These are phyloP conservation scores for Zoysia japonica DNA, from an alignment of 176 grass and related monocot species.

Conservation along the genomic window DNA sequence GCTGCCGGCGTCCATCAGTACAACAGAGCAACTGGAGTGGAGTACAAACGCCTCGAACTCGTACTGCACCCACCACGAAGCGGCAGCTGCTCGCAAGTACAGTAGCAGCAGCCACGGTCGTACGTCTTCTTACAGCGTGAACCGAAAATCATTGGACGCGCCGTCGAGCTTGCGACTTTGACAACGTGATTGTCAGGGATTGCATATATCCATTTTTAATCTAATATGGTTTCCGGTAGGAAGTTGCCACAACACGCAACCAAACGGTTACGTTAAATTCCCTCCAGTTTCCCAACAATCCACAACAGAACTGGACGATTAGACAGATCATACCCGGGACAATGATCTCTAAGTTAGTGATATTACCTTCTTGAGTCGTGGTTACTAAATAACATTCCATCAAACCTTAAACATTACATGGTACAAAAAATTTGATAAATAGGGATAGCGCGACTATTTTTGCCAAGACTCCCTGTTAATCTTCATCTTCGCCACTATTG, in stretches of 20 bases:
- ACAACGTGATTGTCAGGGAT: background rate
- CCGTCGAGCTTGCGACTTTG: background rate
- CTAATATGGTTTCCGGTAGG: no score
- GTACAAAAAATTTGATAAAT: background rate
- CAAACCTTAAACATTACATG: background rate
- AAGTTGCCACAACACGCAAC: background rate
- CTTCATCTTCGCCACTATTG: slow-evolving; percentile 60
- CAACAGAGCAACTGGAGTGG: slow-evolving; percentile 1
- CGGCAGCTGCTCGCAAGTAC: slow-evolving; percentile 9
- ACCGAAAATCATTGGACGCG: background rate
- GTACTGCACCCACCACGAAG: slow-evolving; percentile 22
- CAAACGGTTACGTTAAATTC: background rate
- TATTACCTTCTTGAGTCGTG: background rate
- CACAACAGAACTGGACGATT: background rate
- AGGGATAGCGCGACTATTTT: no score
- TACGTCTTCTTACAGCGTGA: background rate
- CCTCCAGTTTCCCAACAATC: background rate
- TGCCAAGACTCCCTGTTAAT: background rate
- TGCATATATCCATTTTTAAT: background rate
- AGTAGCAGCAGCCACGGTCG: background rate
- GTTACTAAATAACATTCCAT: background rate
- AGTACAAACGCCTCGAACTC: slow-evolving; percentile 37
- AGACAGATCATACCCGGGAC: background rate
- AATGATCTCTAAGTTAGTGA: background rate
- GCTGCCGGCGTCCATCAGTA: slow-evolving; percentile 7